Base-by-base conservation (phyloP, 495 filamentous ascomycete species). In the Hypoxylon fuscum region DNA sequence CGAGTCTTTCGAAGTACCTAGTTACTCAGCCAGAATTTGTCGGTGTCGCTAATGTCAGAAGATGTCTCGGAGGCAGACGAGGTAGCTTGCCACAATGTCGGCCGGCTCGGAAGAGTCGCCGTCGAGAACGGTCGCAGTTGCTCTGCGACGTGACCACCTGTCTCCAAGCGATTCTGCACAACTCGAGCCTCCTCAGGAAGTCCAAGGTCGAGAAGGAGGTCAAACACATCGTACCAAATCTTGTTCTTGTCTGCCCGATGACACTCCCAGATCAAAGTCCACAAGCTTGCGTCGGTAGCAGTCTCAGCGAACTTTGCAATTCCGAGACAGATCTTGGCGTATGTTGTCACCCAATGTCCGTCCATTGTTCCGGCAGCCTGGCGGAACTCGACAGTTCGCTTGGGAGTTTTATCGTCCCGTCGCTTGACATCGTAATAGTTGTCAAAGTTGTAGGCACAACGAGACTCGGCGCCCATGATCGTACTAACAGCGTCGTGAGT, bases 251-350 rank as follows among this genome's bases (percentile, higher is more conserved):
- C 52, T 14, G 22, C 52, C 15, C 2, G 1, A 14, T 63, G 22
- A 25, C 59, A 57, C 2, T 57, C 40, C 9, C 52, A 20, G 14
- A 63, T 10, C 9, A 63, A n/a, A 7, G 21, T 22, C 38, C 53
- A 51, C 6, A 55, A 5, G 14, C 22, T 9, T 9, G 1, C 17
- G 0, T 37, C 20, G 0, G 35, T 5, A 2, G 23, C 27, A 10
- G 4, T 14, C 7, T 47, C 37, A 1, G 52, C 52, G 12, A 63
- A 63, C 8, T 25, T 40, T n/a, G 3, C 37, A 5, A 63, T 52
- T 15, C 52, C 38, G 1, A 55, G 10, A 14, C 46, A 63, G 8
- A 63, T 52, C 18, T 27, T 22, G 12, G 38, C 46, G 1, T 40
- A 46, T 4, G 40, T 45, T 2, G 27, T 21, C 4, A 55, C 51